Percentiles rank a stretch among this genome's conserved stretches.
phyloP scores from a whole-genome alignment of 768 basidiomycete genomes.

The Boletus rufocinnamomeus region DNA sequence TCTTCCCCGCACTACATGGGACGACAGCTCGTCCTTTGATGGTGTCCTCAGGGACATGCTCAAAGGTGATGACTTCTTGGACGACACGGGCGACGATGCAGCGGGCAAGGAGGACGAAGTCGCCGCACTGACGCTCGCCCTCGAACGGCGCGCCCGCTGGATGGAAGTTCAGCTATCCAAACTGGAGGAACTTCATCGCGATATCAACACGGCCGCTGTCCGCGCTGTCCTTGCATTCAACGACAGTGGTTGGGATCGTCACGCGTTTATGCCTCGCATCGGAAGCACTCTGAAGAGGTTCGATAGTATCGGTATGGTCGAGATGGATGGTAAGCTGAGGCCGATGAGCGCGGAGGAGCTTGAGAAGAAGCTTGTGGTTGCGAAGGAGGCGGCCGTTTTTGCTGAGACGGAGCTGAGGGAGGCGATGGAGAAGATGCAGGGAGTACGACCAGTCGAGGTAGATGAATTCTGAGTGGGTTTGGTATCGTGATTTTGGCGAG shows the following conservation, averaged over 20 bases:
- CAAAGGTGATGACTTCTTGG: slow-evolving; percentile 84
- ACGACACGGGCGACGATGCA: slow-evolving; percentile 67
- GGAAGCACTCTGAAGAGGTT: slow-evolving; percentile 70
- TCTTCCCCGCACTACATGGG: slow-evolving; percentile 87
- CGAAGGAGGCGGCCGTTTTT: slow-evolving; percentile 69
- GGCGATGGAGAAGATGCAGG: slow-evolving; percentile 68
- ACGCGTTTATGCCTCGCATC: slow-evolving; percentile 66
- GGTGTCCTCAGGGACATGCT: slow-evolving; percentile 86
- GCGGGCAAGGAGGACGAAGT: slow-evolving; percentile 80
- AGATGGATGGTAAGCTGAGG: slow-evolving; percentile 43
- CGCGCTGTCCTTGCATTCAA: slow-evolving; percentile 81
- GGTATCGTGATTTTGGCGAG: background rate
- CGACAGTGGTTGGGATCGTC: slow-evolving; percentile 81
- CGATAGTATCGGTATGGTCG: slow-evolving; percentile 61
- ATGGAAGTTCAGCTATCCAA: slow-evolving; percentile 92
- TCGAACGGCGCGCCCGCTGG: slow-evolving; percentile 89
- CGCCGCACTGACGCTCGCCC: slow-evolving; percentile 75
- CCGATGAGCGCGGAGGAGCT: slow-evolving; percentile 71
- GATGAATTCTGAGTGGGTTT: slow-evolving; percentile 32
- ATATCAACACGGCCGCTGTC: slow-evolving; percentile 87
- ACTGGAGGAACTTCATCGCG: slow-evolving; percentile 84
- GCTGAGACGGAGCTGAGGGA: slow-evolving; percentile 76
- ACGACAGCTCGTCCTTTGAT: slow-evolving; percentile 87
- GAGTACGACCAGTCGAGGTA: slow-evolving; percentile 48
- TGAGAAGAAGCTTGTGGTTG: slow-evolving; percentile 69